Base-by-base conservation (phyloP, 2,329 filamentous ascomycete species). In the Diaporthe ampelina region DNA sequence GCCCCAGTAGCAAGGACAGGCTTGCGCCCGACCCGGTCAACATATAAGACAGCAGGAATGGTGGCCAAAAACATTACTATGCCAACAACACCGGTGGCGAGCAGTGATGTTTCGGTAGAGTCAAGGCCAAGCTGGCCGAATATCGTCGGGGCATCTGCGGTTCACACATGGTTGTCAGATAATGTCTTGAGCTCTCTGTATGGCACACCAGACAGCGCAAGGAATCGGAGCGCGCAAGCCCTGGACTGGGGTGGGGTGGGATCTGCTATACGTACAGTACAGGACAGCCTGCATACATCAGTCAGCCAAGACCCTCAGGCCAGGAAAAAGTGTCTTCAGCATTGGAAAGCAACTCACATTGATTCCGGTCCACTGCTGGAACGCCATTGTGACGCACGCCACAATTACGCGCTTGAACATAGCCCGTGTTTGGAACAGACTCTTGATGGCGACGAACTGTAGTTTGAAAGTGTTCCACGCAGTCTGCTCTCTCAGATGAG, bases 21-120 rank as follows among this genome's bases (percentile, higher is more conserved):
- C 78, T 91, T 92, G 21, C 92, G 88, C 10, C 91, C 92, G 6
- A 91, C 81, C 37, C 88, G 88, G 79, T 94, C 92, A 74, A 93
- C 89, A 80, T 88, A 93, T 5, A 93, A 83, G 1, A 94, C 91
- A 0, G 91, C 88, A 0, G 92, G 91, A 40, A 94, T 89, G 0
- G 92, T 94, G 29, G 89, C 88, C 75, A 94, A 76, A 77, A 93
- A 92, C 89, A 93, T 92, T 76, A 90, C 89, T 54, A 94, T 91
- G 3, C 92, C 92, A 6, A 93, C 92, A 0, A 94, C 92, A 3
- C 92, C 93, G 0, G 92, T 94, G 0, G 92, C 92, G 1, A 94
- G 85, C 0, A 94, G 86, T 0, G 89, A 91, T 0, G 83, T 86
- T 0, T 85, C 86, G 68, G 81, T 90, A 70, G 79, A 77, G 76